Base-by-base conservation (phyloP, 805 yeast species). In the Tetrapisispora pingtungensis region DNA sequence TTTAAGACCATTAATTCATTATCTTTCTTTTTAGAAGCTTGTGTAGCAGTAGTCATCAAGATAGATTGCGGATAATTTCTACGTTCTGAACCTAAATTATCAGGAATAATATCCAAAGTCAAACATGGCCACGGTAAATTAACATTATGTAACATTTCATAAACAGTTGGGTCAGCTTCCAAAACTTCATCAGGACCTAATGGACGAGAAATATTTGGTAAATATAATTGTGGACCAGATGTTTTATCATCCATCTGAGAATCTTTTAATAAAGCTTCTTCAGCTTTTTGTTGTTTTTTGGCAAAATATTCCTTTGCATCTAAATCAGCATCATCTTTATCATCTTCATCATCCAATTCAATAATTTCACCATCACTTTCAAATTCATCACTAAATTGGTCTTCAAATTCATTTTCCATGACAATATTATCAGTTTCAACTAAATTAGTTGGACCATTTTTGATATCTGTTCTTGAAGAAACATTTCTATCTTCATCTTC, bases 51-150 rank as follows among this genome's bases (percentile, higher is more conserved):
- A 12, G 94, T 79, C 46, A 89, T 64, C 58, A 85, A 84, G 57
- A 88, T 70, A 1, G 93, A 74, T 35, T 94, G 95, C 4, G 98
- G 98, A 58, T 79, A 93, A 36, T 75, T 74, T 67, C 95, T 77
- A 69, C 98, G 81, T 64, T 88, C 97, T 41, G 75, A 70, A 10
- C 98, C 98, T 47, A 85, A 70, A 42, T 71, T 70, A 61, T 93
- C 98, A 6, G 96, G 95, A 43, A 93, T 67, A 18, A 93, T 69
- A 59, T 90, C 97, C 48, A 93, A 71, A 3, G 97, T 87, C 60
- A 93, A 68, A 67, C 97, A 88, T 12, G 98, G 97, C 97, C 97
- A 93, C 56, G 95, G 94, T 65, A 90, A 69, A 63, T 85, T 85
- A 47, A 90, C 86, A 56, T 84, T 85, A 65, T 93, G 98, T 46